Base-by-base conservation (phyloP, 352 stramenopile species). In the Phytopythium helicoides region DNA sequence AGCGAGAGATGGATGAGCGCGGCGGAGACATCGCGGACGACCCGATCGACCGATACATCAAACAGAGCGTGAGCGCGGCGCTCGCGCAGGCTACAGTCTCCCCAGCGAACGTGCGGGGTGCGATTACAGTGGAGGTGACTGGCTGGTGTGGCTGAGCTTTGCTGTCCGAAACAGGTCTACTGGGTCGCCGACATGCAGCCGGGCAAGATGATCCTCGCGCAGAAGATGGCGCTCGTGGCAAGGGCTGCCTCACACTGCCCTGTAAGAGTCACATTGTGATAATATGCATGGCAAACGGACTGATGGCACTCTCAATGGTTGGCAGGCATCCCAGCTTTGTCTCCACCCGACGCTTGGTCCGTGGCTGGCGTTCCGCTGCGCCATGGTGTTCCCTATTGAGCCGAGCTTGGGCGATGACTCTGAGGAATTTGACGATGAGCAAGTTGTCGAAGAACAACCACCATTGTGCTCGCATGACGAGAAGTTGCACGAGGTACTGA, bases 161-260 rank as follows among this genome's bases (percentile, higher is more conserved):
- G 25, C 37, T 23, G 16, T 3, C 3, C 25, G 14, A 6, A 14
- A 9, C 57, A 85, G 76, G 61, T 76, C 3, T 91, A 86, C 44
- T 91, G 77, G 77, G 72, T 85, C 6, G 66, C 76, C 1, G 80
- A 91, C 52, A 87, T 62, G 1, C 64, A 80, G 33, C 68, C 73
- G 1, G 73, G 71, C 22, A 91, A 87, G 54, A 87, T 89, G 81
- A 86, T 91, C 41, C 65, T 87, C 38, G 78, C 76, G 23, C 73
- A 88, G 39, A 79, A 79, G 50, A 85, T 91, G 73, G 77, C 77
- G 10, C 62, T 87, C 14, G 68, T 74, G 11, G 66, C 76, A 12
- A 45, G 59, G 14, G 67, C 66, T 5, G 73, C 80, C 4, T 73
- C 73, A 0, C 64, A 71, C 25, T 87, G 76, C 56, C 51, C 66